Percentiles rank a stretch among this genome's conserved stretches.
Conservation (phyloP, 2,329 filamentous ascomycete genomes). For the Teratosphaeria nubilosa region DNA sequence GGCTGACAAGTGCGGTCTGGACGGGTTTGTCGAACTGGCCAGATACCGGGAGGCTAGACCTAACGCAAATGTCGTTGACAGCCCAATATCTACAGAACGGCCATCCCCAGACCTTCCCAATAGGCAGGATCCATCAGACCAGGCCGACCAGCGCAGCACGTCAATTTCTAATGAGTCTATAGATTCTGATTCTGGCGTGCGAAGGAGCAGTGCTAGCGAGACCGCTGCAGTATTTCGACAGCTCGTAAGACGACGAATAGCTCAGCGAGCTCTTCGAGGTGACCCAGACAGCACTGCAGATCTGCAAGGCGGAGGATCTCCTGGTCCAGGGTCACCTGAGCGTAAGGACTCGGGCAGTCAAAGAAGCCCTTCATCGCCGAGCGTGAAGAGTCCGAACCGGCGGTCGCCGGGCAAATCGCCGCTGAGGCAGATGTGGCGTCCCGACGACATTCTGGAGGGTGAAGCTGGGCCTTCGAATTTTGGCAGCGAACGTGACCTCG, state of each 20-base stretch:
- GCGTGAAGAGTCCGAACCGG: not conserved
- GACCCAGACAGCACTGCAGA: not conserved
- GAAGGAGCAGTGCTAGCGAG: not conserved
- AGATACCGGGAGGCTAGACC: not conserved
- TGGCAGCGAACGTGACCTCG: too few species aligned
- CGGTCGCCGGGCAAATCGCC: not conserved
- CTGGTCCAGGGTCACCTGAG: not conserved
- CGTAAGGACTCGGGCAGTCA: not conserved
- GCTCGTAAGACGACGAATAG: not conserved
- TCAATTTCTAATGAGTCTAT: not conserved
- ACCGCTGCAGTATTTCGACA: not conserved
- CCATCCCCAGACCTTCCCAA: not conserved
- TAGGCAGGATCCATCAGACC: not conserved
- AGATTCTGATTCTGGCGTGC: not conserved
- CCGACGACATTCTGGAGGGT: not conserved
- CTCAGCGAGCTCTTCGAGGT: not conserved
- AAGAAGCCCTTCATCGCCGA: not conserved
- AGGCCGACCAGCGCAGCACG: not conserved
- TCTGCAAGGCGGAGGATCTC: not conserved
- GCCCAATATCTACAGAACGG: not conserved
- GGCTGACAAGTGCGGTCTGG: not conserved
- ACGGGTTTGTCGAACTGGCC: not conserved
- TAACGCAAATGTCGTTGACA: not conserved
- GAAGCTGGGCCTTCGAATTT: not conserved
- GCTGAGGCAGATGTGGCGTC: not conserved